Evolutionary conservation across 148 eudicot species (phyloP).

Genomic region (Vaccinium corymbosum): DNA sequence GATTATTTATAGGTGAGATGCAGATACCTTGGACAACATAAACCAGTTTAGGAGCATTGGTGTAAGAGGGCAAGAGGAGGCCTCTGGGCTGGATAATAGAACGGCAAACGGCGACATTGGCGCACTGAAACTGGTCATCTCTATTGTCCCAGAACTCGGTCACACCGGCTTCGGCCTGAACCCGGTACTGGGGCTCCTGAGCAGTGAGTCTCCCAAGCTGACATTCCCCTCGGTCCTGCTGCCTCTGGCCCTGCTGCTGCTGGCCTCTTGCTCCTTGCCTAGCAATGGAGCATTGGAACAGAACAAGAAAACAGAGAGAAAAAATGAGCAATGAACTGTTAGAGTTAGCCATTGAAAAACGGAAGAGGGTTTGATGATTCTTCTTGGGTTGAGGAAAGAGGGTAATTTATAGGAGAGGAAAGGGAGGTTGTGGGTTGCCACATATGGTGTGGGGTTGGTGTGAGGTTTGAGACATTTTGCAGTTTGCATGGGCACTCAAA

Average conservation of each 20-base stretch:
- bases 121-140: slow-evolving; percentile 53
- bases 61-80: slow-evolving; percentile 64
- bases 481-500: neutral
- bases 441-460: slow-evolving; percentile 9
- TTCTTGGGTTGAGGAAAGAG: slow-evolving; percentile 15
- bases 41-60: slow-evolving; percentile 42
- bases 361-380: neutral
- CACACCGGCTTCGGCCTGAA: slow-evolving; percentile 56
- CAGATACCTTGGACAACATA: slow-evolving; percentile 51
- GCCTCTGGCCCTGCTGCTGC: neutral
- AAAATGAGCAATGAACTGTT: slow-evolving; percentile 17
- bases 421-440: slow-evolving; percentile 26
- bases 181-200: slow-evolving; percentile 37
- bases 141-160: slow-evolving; percentile 59
- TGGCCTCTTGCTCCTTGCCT: slow-evolving; percentile 10
- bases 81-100: slow-evolving; percentile 48
- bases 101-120: slow-evolving; percentile 53
- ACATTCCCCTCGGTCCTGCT: slow-evolving; percentile 36
- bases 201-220: slow-evolving; percentile 39
- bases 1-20: neutral
- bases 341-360: slow-evolving; percentile 35
- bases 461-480: slow-evolving; percentile 30
- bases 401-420: slow-evolving; percentile 29
- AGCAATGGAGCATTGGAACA: slow-evolving; percentile 34
- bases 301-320: slow-evolving; percentile 26